Percentiles rank a stretch among this genome's conserved stretches.
These are phyloP conservation scores for Glaciozyma martinii DNA, from an alignment of 768 basidiomycete species.

Conservation along the genomic window DNA sequence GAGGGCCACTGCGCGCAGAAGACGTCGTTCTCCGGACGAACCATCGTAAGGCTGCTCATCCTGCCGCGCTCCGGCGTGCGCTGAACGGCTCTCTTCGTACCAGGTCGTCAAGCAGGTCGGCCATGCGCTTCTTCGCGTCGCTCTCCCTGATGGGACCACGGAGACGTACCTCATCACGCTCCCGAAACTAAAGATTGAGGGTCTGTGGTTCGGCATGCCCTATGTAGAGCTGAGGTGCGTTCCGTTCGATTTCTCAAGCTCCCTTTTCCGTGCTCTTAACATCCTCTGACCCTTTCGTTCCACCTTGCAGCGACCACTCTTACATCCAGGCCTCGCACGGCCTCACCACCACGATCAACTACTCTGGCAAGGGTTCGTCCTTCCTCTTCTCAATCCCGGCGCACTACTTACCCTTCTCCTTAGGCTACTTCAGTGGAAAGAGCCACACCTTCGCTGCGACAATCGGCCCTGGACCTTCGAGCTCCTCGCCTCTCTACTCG, in stretches of 20 bases:
- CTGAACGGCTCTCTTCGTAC: not conserved
- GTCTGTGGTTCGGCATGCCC: constrained; percentile 39
- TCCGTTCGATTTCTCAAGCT: not conserved
- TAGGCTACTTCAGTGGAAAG: constrained; percentile 79
- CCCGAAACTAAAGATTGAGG: constrained; percentile 84
- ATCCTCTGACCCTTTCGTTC: constrained; percentile 54
- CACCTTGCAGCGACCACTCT: constrained; percentile 85
- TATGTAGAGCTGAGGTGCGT: constrained; percentile 25
- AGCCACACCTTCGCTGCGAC: constrained; percentile 85
- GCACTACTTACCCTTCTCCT: not conserved
- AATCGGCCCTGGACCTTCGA: constrained; percentile 34
- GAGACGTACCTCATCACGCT: constrained; percentile 82
- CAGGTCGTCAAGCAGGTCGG: constrained; percentile 78
- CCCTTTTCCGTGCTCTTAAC: too few species aligned
- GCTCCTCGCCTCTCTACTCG: constrained; percentile 43
- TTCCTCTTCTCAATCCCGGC: not conserved
- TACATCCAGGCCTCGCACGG: constrained; percentile 65
- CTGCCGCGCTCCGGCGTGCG: not conserved
- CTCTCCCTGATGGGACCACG: constrained; percentile 49
- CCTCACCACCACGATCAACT: constrained; percentile 53
- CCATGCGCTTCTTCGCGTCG: constrained; percentile 72
- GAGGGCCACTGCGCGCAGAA: constrained; percentile 79
- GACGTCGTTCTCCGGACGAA: constrained; percentile 71
- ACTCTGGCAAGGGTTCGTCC: constrained; percentile 67
- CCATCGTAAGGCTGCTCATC: constrained; percentile 37